Percentiles rank a stretch among this genome's conserved stretches.
Conservation (phyloP, 225 moss, liverwort and hornwort genomes). For the Pseudisothecium myosuroides region DNA sequence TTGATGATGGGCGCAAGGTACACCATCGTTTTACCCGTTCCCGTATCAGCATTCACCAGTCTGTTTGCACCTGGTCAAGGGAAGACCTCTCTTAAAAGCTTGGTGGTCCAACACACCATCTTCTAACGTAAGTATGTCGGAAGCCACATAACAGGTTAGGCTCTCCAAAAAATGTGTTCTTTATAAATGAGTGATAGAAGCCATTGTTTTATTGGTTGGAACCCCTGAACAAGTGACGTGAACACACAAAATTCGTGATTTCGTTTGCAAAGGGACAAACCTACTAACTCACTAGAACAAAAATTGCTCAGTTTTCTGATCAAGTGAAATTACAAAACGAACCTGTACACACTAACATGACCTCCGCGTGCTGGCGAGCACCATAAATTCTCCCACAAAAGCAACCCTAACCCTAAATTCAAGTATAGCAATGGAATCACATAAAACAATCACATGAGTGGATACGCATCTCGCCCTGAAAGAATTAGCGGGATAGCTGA, state of each 20-base stretch:
- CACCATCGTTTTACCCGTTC: conserved; percentile 92
- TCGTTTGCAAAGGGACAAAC: background rate
- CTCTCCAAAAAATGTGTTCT: background rate
- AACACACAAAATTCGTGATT: background rate
- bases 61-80: conserved; percentile 59
- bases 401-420: background rate
- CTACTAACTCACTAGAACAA: background rate
- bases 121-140: background rate
- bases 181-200: background rate
- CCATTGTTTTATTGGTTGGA: background rate
- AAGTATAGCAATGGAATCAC: background rate
- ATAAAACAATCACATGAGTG: background rate
- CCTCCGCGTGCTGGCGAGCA: background rate
- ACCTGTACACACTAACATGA: background rate
- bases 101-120: background rate
- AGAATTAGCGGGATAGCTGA: conserved; percentile 85
- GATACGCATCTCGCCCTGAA: conserved; percentile 96
- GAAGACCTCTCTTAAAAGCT: background rate
- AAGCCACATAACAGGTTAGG: background rate
- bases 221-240: background rate
- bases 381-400: background rate
- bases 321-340: background rate
- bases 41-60: conserved; percentile 88
- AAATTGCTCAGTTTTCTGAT: background rate
- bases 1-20: conserved; percentile 90